These are phyloP conservation scores for Dalechampia spathulata DNA, from an alignment of 441 rosid genomes.

Conservation along the genomic window DNA sequence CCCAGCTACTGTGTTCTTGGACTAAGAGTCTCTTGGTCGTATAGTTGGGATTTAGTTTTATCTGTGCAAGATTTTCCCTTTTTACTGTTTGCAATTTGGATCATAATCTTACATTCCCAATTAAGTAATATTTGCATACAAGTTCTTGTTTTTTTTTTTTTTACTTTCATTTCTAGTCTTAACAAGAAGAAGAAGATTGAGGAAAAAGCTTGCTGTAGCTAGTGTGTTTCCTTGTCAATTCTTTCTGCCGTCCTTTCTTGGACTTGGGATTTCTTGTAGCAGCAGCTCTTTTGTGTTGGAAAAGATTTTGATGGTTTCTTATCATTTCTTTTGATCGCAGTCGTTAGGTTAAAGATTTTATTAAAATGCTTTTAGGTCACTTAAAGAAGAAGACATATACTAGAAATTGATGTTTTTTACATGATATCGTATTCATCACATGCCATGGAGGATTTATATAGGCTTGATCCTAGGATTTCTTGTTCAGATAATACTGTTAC, in stretches of 20 bases:
- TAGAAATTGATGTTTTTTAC: no score
- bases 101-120: no score
- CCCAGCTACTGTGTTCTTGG: no score
- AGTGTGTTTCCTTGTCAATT: no score
- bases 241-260: no score
- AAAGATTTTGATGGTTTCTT: no score
- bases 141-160: neutral
- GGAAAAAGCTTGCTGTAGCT: no score
- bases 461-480: slow-evolving; percentile 21
- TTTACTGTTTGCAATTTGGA: neutral
- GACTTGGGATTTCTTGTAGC: no score
- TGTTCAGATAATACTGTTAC: slow-evolving; percentile 18
- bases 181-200: neutral
- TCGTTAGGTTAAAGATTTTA: neutral
- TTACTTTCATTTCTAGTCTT: neutral
- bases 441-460: slow-evolving; percentile 34
- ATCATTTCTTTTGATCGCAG: no score
- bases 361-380: neutral
- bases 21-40: neutral
- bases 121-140: neutral
- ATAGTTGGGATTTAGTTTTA: neutral
- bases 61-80: neutral
- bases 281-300: no score
- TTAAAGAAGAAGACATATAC: no score
- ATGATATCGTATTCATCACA: neutral